Evolutionary conservation across 148 eudicot genomes (phyloP).

Genomic region (Nyssa sinensis): DNA sequence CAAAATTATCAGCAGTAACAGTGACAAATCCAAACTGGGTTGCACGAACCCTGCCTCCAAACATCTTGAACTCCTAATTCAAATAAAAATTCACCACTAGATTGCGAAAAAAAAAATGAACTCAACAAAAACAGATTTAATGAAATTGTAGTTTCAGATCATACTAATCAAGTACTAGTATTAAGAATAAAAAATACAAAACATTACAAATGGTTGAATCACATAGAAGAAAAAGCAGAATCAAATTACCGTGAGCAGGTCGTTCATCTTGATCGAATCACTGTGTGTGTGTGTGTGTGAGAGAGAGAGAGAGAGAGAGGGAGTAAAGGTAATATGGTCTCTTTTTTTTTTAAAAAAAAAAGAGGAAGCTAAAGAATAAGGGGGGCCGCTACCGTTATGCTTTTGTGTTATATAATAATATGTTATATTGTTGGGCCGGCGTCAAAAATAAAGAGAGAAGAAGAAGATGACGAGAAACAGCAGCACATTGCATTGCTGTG

Average conservation of each 20-base stretch:
- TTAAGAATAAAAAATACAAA: not conserved
- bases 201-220: not conserved
- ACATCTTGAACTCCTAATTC: not conserved
- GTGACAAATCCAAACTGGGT: constrained; percentile 1
- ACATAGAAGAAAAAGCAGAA: not conserved
- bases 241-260: constrained; percentile 33
- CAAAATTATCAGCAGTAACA: not conserved
- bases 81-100: not conserved
- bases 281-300: not conserved
- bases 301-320: constrained; percentile 13
- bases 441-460: no score
- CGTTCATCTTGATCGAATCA: constrained; percentile 34
- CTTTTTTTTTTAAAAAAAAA: no score
- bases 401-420: no score
- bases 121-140: not conserved
- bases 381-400: not conserved
- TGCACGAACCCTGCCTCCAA: not conserved
- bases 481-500: no score
- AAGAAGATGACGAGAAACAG: no score
- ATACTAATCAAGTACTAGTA: not conserved
- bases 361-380: not conserved
- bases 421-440: no score
- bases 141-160: not conserved
- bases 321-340: not conserved
- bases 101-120: not conserved